Conservation (phyloP, 306 rosid genomes). For the Lupinus albus region DNA sequence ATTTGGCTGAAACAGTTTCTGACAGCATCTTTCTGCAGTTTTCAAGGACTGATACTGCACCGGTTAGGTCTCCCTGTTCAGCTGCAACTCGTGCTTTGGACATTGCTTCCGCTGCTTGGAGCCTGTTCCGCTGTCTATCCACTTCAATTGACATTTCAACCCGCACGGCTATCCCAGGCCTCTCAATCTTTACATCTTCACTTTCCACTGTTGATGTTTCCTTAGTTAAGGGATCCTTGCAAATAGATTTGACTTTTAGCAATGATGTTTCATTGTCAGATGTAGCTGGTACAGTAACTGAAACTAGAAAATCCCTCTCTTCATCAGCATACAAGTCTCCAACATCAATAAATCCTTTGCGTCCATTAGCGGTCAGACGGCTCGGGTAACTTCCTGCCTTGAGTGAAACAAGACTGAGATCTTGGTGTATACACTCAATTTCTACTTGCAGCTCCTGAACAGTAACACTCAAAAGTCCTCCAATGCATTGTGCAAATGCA, state of each 20-base stretch:
- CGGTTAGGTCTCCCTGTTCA: constrained; percentile 74
- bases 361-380: constrained; percentile 61
- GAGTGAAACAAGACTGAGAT: constrained; percentile 56
- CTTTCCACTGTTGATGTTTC: constrained; percentile 61
- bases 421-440: constrained; percentile 66
- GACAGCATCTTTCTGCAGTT: constrained; percentile 66
- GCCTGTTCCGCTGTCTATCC: constrained; percentile 87
- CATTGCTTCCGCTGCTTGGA: constrained; percentile 93
- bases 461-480: constrained; percentile 91
- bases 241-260: constrained; percentile 71
- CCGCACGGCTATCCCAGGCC: constrained; percentile 58
- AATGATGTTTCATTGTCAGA: constrained; percentile 61
- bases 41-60: constrained; percentile 76
- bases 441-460: constrained; percentile 85
- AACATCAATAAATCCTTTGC: constrained; percentile 67
- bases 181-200: constrained; percentile 71
- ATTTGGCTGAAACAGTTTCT: constrained; percentile 69
- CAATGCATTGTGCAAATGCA: constrained; percentile 98
- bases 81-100: constrained; percentile 78
- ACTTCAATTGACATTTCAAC: constrained; percentile 80
- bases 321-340: constrained; percentile 97
- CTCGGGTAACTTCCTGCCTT: constrained; percentile 89
- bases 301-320: constrained; percentile 92
- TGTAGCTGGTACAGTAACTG: constrained; percentile 70
- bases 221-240: constrained; percentile 80